These are phyloP conservation scores for Poterioochromonas sp. DNA, from an alignment of 352 stramenopile species.

Conservation along the genomic window DNA sequence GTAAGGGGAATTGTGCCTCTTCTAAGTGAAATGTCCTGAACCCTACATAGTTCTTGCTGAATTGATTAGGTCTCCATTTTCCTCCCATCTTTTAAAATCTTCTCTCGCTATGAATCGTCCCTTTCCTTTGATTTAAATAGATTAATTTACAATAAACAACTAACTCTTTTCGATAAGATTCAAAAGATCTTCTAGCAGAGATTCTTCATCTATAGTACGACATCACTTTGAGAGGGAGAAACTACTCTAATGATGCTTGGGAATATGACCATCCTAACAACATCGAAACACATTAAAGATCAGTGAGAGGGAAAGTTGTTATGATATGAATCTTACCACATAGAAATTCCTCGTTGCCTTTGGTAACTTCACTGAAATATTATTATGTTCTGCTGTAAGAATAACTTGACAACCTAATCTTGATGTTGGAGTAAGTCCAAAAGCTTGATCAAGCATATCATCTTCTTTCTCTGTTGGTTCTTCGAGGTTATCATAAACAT, in stretches of 20 bases:
- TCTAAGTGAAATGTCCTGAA: too few relatives aligned
- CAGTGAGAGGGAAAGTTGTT: not conserved
- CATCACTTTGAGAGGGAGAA: too few relatives aligned
- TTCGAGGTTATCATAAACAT: conserved; percentile 78
- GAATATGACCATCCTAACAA: conserved; percentile 17
- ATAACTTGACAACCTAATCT: conserved; percentile 67
- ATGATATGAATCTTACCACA: conserved; percentile 69
- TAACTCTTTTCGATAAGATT: too few relatives aligned
- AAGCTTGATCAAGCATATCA: conserved; percentile 97
- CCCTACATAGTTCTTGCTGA: too few relatives aligned
- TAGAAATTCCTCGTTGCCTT: conserved; percentile 96
- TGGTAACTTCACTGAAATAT: conserved; percentile 74
- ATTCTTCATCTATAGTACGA: too few relatives aligned
- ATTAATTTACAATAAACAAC: too few relatives aligned
- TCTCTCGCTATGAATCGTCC: too few relatives aligned
- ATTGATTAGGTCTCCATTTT: too few relatives aligned
- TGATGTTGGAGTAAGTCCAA: conserved; percentile 87
- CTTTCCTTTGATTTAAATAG: too few relatives aligned
- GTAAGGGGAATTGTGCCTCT: too few relatives aligned
- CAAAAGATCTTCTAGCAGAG: too few relatives aligned
- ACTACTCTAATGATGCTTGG: conserved; percentile 7
- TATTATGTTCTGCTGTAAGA: conserved; percentile 76
- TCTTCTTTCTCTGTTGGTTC: conserved; percentile 90
- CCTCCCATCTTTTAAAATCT: too few relatives aligned
- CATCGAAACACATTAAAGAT: not conserved